phyloP scores from a whole-genome alignment of 805 yeast species.

The Maudiozyma saulgeensis region DNA sequence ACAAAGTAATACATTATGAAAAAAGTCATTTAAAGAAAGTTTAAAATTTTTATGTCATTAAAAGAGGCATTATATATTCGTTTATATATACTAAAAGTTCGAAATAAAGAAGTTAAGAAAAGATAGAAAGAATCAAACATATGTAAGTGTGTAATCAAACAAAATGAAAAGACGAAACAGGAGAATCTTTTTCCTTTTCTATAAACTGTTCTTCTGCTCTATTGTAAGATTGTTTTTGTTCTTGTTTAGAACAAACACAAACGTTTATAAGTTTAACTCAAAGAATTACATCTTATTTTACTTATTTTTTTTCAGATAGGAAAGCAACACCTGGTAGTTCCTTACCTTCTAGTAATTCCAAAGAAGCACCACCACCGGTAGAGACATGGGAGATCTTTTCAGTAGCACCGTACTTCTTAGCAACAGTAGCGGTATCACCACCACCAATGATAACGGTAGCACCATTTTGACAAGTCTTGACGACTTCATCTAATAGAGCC shows the following conservation, averaged over 20 bases:
- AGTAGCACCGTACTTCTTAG: constrained; percentile 95
- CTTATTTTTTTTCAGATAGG: constrained; percentile 59
- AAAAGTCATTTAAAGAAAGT: background rate
- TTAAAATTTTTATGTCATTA: constrained; percentile 1
- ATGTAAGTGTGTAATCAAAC: background rate
- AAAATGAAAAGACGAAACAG: background rate
- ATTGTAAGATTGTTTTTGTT: background rate
- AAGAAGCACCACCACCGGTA: constrained; percentile 99
- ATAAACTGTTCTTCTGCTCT: background rate
- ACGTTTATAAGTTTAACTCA: background rate
- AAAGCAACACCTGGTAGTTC: constrained; percentile 96
- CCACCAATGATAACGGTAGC: constrained; percentile 94
- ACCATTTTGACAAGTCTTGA: constrained; percentile 77
- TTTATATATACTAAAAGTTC: background rate
- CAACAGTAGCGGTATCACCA: constrained; percentile 99
- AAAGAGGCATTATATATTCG: constrained; percentile 1
- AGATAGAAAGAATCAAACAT: background rate
- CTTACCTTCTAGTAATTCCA: constrained; percentile 98
- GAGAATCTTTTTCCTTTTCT: background rate
- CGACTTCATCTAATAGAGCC: constrained; percentile 79
- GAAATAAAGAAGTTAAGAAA: background rate
- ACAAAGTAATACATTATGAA: background rate
- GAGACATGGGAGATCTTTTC: constrained; percentile 97
- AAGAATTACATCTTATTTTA: background rate
- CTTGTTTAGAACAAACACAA: no score